Evolutionary conservation across 768 basidiomycete genomes (phyloP), one percentile per base, ranked within the genome.

Genomic region (Naganishia onofrii): DNA sequence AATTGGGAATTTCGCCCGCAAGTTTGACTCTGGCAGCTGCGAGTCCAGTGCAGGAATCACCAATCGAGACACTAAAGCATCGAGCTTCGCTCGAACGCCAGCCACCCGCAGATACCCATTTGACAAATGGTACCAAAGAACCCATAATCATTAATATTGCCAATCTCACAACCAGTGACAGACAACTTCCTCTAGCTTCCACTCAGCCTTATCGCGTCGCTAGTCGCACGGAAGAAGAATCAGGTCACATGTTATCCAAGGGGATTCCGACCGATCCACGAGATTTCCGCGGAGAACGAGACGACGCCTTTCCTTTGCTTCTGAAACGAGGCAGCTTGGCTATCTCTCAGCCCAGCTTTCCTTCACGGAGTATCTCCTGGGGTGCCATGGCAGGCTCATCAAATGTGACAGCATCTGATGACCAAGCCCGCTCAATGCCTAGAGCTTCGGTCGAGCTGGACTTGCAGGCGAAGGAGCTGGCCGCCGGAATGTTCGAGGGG

Each of bases 401-500:
- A 28, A 57, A 31, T 28, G 21, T 28, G 21, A 19, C 19, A n/a
- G 5, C 48, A 6, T 13, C 36, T 21, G 26, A 46, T 29, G 26
- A n/a, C 21, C 23, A 31, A 21, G 29, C 42, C 0, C 5, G 3
- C 3, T 32, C 48, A 28, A 5, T 4, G 2, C 19, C 51, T 42
- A 48, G 8, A n/a, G 26, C 44, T 54, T 56, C 15, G n/a, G 69
- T 67, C 26, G 76, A 74, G 31, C 73, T 77, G 28, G 76, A 82
- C 58, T 79, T 81, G 65, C 75, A 87, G 69, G 93, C 88, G 1
- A 87, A 87, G 75, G 88, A 88, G 63, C 81, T 91, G 53, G 93
- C 94, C 0, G 81, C 84, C 42, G 86, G 88, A 67, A 94, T 91
- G 80, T 92, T 91, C 86, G 85, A 86, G 36, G 92, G 93, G 74